Conservation (phyloP, 768 basidiomycete species). For the Boletus huronensis region DNA sequence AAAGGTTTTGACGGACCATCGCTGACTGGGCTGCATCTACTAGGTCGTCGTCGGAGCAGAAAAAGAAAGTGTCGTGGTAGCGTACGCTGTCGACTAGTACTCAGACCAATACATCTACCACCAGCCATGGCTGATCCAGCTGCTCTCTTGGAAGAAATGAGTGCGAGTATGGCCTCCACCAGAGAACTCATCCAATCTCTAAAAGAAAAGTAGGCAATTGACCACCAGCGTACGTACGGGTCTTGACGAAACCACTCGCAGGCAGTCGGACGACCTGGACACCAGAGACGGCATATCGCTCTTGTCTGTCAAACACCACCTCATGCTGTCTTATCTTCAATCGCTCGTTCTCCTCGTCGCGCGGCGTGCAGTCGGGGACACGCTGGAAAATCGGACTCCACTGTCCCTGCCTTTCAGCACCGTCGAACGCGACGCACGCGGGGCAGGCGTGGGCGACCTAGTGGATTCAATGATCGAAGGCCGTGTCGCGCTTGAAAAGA, state of each 20-base stretch:
- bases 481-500: constrained; percentile 85
- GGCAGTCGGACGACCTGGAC: constrained; percentile 40
- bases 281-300: constrained; percentile 84
- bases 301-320: constrained; percentile 81
- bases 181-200: constrained; percentile 54
- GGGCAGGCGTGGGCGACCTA: constrained; percentile 62
- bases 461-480: constrained; percentile 78
- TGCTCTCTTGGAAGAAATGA: constrained; percentile 51
- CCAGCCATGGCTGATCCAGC: constrained; percentile 20
- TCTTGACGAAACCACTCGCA: constrained; percentile 22
- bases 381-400: constrained; percentile 48
- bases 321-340: constrained; percentile 82
- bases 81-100: not conserved
- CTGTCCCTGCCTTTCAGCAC: constrained; percentile 52
- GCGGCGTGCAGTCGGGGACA: constrained; percentile 66
- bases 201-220: constrained; percentile 47
- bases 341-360: constrained; percentile 71
- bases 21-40: constrained; percentile 7
- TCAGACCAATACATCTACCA: not conserved
- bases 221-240: not conserved
- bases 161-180: constrained; percentile 55
- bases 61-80: not conserved
- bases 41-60: constrained; percentile 1
- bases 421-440: constrained; percentile 50
- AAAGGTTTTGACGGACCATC: not conserved